Evolutionary conservation across 768 basidiomycete genomes (phyloP).

Genomic region (Artomyces pyxidatus): DNA sequence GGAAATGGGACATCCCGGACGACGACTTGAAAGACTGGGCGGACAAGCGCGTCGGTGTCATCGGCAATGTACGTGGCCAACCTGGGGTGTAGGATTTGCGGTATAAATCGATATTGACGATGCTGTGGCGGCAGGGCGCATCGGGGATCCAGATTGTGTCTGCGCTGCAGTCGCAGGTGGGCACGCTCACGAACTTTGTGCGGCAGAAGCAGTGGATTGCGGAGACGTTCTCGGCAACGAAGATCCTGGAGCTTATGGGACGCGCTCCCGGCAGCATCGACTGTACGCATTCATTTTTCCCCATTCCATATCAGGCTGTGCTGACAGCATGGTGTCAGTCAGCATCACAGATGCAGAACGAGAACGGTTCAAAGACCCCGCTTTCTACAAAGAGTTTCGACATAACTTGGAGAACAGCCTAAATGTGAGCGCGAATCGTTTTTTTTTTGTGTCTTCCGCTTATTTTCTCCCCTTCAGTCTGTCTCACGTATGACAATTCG

Average conservation of each 20-base stretch:
- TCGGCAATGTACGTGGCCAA: no score
- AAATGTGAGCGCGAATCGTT: no score
- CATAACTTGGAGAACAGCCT: slow-evolving; percentile 14
- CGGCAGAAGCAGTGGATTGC: slow-evolving; percentile 18
- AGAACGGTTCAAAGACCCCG: slow-evolving; percentile 13
- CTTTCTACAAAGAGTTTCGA: slow-evolving; percentile 13
- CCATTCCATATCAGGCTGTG: not conserved
- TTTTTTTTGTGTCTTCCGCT: not conserved
- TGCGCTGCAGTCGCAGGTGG: slow-evolving; percentile 15
- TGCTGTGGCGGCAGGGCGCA: slow-evolving; percentile 12
- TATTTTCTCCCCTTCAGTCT: slow-evolving; percentile 2
- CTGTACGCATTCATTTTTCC: not conserved
- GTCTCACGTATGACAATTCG: slow-evolving; percentile 7
- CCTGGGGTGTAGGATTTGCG: not conserved
- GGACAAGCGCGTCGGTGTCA: slow-evolving; percentile 17
- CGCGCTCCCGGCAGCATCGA: slow-evolving; percentile 5
- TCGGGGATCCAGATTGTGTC: slow-evolving; percentile 20
- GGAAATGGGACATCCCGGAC: slow-evolving; percentile 18
- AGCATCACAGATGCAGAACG: slow-evolving; percentile 18
- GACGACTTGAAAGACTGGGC: slow-evolving; percentile 14
- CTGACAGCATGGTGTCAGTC: slow-evolving; percentile 8
- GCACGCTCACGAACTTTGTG: slow-evolving; percentile 16
- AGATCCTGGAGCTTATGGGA: slow-evolving; percentile 5
- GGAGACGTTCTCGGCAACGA: slow-evolving; percentile 1
- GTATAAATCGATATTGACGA: not conserved